Evolutionary conservation across 2,329 filamentous ascomycete genomes (phyloP).

Genomic region (Alternaria gansuensis): DNA sequence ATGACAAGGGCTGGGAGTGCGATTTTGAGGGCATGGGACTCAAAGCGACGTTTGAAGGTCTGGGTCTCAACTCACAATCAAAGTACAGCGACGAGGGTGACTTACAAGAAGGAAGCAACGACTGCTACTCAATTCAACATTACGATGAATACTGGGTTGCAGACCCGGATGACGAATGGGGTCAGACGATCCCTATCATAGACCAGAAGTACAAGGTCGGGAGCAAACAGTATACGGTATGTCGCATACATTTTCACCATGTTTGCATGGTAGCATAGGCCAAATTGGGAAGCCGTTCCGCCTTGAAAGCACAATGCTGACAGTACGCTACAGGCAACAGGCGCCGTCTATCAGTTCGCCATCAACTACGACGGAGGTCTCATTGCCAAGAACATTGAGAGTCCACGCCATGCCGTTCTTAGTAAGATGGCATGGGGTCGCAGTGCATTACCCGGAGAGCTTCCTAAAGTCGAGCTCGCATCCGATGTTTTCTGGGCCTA

Average conservation of each 20-base stretch:
- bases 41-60: constrained; percentile 12
- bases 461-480: constrained; percentile 25
- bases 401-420: constrained; percentile 19
- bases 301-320: background rate
- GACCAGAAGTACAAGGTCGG: constrained; percentile 29
- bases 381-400: constrained; percentile 20
- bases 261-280: background rate
- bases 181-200: background rate
- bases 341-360: constrained; percentile 26
- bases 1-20: constrained; percentile 10
- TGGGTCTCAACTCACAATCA: constrained; percentile 21
- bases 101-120: constrained; percentile 16
- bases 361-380: constrained; percentile 31
- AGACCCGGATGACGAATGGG: constrained; percentile 1
- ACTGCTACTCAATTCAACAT: constrained; percentile 22
- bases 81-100: constrained; percentile 10
- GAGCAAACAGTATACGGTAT: constrained; percentile 25
- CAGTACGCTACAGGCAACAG: constrained; percentile 22
- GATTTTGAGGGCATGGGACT: constrained; percentile 18
- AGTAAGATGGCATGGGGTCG: constrained; percentile 15
- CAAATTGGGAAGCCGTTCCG: too few species aligned
- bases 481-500: constrained; percentile 39
- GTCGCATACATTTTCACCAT: background rate
- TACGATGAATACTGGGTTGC: constrained; percentile 12
- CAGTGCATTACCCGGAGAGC: constrained; percentile 23